Conservation (phyloP, 2,329 filamentous ascomycete genomes). For the Sporothrix humicola region DNA sequence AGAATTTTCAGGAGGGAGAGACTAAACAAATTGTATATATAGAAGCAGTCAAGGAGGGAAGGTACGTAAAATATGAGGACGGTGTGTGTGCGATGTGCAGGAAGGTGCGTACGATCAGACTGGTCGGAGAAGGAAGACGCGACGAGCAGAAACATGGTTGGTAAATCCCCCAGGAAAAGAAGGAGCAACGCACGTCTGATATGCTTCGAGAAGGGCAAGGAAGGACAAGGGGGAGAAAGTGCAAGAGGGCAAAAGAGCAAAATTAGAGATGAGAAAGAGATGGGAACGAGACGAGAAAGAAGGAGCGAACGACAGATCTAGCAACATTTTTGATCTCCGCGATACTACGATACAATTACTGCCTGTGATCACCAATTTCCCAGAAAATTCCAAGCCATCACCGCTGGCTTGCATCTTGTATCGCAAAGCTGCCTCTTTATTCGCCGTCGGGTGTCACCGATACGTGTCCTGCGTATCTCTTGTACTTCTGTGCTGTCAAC, state of each 20-base stretch:
- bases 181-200: not conserved
- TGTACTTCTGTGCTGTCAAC: not conserved
- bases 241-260: not conserved
- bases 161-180: slow-evolving; percentile 15
- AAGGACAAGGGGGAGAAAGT: not conserved
- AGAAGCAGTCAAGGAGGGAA: slow-evolving; percentile 3
- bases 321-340: not conserved
- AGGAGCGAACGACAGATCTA: not conserved
- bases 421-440: not conserved
- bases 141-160: slow-evolving; percentile 25
- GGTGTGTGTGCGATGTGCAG: not conserved
- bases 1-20: not conserved
- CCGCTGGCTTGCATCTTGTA: slow-evolving; percentile 13
- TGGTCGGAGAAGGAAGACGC: slow-evolving; percentile 14
- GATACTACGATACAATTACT: not conserved
- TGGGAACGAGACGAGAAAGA: slow-evolving; percentile 21
- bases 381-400: slow-evolving; percentile 2
- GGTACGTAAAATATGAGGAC: not conserved
- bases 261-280: not conserved
- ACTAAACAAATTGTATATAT: slow-evolving; percentile 23
- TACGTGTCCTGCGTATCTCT: not conserved
- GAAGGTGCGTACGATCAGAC: slow-evolving; percentile 2
- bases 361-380: slow-evolving; percentile 12
- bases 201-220: slow-evolving; percentile 20
- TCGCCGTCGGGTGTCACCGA: not conserved